Evolutionary conservation across 2,329 filamentous ascomycete genomes (phyloP).

Genomic region (Nothomitra cinnamomea): DNA sequence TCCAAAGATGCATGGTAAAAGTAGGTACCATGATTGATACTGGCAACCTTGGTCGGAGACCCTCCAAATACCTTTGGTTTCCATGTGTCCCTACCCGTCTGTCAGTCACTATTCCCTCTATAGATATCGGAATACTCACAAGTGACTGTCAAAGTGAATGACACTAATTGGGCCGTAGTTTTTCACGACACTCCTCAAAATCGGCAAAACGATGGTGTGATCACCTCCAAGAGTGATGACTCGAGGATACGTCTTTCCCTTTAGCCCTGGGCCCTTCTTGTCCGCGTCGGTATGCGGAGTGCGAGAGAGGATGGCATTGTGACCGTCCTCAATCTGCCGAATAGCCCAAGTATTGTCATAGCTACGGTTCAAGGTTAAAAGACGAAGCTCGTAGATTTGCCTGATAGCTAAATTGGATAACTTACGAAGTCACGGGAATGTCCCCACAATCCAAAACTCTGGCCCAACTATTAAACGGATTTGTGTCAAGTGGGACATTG

Average conservation of each 20-base stretch:
- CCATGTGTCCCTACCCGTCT: constrained; percentile 37
- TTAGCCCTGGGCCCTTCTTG: constrained; percentile 49
- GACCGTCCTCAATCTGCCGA: constrained; percentile 71
- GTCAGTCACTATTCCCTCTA: neutral
- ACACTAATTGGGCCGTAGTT: constrained; percentile 52
- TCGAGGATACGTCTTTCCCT: constrained; percentile 59
- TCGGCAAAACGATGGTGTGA: constrained; percentile 41
- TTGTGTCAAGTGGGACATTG: constrained; percentile 63
- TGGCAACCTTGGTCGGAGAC: constrained; percentile 55
- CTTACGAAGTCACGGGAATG: constrained; percentile 68
- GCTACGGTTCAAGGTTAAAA: constrained; percentile 22
- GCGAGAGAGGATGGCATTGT: constrained; percentile 57
- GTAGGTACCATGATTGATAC: constrained; percentile 77
- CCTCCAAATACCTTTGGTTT: constrained; percentile 76
- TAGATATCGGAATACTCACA: constrained; percentile 25
- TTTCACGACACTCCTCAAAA: constrained; percentile 38
- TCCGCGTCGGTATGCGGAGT: constrained; percentile 50
- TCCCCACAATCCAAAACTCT: constrained; percentile 71
- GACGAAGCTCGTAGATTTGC: neutral
- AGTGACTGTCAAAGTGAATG: constrained; percentile 45
- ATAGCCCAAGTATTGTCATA: constrained; percentile 74
- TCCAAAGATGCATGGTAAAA: constrained; percentile 72
- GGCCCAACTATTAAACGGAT: constrained; percentile 69
- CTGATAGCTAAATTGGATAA: constrained; percentile 5
- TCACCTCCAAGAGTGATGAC: constrained; percentile 51